Evolutionary conservation across 495 filamentous ascomycete species (phyloP), one percentile per base, ranked within the genome.

Genomic region (Penicillium simplicissimum): DNA sequence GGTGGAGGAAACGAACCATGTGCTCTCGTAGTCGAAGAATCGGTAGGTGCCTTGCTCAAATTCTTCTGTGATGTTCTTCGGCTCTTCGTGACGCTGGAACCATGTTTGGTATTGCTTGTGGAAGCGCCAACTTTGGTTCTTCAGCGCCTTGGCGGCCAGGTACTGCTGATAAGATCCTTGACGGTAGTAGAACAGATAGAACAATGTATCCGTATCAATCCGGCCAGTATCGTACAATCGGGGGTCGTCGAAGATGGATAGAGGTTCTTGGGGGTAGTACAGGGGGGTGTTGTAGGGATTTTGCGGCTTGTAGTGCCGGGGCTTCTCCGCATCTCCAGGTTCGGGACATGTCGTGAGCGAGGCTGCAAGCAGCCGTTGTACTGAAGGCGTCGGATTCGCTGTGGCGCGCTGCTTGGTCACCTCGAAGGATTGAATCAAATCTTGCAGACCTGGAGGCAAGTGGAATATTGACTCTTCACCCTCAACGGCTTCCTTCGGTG

Each of bases 61-160:
- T 72, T 98, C 95, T 71, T 98, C 96, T 0, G 95, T 98, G 69
- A 98, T 98, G 47, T 86, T 91, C 79, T 98, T 98, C 19, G 95
- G 95, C 79, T 98, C 95, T 70, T 98, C 95, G 66, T 98, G 95
- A 42, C 95, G 84, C 75, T 98, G 95, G 64, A 98, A 98, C 95
- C 95, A 98, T 10, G 95, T 98, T 73, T 98, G 95, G 71, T 98
- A 98, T 72, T 97, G 95, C 78, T 98, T 98, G 74, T 98, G 95
- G 74, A 98, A 98, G 35, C 95, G 83, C 95, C 95, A 98, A 71
- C 95, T 98, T 74, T 98, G 94, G 62, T 90, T 88, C 70, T 98
- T 98, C 35, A 98, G 78, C 19, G 95, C 90, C 75, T 96, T 96
- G 6, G 96, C 95, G 0, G 95, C 91, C n/a, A 98, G 81, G 67